phyloP scores from a whole-genome alignment of 768 basidiomycete genomes.

The Lenzites betulinus region DNA sequence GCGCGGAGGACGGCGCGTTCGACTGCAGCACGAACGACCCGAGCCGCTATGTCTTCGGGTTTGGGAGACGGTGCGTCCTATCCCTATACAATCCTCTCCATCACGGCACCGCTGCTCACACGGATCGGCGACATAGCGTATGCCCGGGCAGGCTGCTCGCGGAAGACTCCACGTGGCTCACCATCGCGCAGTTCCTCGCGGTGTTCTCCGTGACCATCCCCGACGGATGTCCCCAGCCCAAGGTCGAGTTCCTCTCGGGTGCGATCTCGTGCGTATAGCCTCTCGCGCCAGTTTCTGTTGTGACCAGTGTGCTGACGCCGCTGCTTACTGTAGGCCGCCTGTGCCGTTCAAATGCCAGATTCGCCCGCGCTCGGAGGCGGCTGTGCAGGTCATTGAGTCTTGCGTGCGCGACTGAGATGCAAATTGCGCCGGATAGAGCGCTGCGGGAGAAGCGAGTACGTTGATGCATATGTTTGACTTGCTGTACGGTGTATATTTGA shows the following conservation, averaged over 20 bases:
- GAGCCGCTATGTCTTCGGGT: slow-evolving; percentile 15
- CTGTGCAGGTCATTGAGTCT: slow-evolving; percentile 10
- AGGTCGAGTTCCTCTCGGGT: slow-evolving; percentile 18
- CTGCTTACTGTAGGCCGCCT: slow-evolving; percentile 13
- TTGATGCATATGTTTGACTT: no score
- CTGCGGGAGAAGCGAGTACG: no score
- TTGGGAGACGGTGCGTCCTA: slow-evolving; percentile 11
- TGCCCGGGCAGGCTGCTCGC: slow-evolving; percentile 31
- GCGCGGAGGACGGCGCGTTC: slow-evolving; percentile 3
- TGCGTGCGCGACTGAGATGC: neutral
- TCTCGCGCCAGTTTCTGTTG: neutral
- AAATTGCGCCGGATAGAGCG: neutral
- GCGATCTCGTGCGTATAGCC: slow-evolving; percentile 8
- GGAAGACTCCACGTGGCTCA: slow-evolving; percentile 27
- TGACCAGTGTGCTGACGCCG: neutral
- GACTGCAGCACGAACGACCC: slow-evolving; percentile 17
- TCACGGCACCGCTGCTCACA: neutral
- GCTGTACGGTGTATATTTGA: no score
- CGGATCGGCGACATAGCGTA: neutral
- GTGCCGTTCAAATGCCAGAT: slow-evolving; percentile 22
- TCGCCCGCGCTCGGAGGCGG: slow-evolving; percentile 19
- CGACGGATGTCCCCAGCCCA: slow-evolving; percentile 2
- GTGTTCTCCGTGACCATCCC: slow-evolving; percentile 23
- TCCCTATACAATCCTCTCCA: neutral
- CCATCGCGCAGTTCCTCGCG: slow-evolving; percentile 24